A percentile compares a stretch with the other conserved stretches of the same genome.
phyloP scores from a whole-genome alignment of 495 filamentous ascomycete species.

The Ascobolus immersus region DNA sequence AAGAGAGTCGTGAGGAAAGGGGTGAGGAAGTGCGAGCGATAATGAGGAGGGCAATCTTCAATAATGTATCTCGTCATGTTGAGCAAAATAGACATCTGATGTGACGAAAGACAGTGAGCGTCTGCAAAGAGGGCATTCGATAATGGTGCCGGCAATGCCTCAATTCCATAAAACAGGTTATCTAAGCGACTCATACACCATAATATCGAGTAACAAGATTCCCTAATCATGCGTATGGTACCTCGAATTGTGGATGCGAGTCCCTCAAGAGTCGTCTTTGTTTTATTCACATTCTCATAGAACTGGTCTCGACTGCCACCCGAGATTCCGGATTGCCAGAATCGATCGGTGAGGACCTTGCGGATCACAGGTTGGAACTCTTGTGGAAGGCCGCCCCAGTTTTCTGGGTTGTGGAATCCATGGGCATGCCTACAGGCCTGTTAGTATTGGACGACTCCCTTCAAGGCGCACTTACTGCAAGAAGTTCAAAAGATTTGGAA shows the following conservation, averaged over 20 bases:
- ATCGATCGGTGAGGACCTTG: conserved; percentile 75
- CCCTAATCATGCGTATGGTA: conserved; percentile 63
- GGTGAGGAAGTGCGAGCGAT: conserved; percentile 58
- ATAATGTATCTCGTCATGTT: conserved; percentile 69
- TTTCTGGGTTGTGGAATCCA: conserved; percentile 69
- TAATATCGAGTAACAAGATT: conserved; percentile 77
- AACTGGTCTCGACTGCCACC: conserved; percentile 87
- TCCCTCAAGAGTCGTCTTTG: conserved; percentile 71
- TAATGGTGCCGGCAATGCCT: conserved; percentile 59
- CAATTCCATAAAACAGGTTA: conserved; percentile 66
- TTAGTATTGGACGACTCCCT: conserved; percentile 4
- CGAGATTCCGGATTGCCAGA: conserved; percentile 97
- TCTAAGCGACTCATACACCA: conserved; percentile 78
- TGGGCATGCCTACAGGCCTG: conserved; percentile 42
- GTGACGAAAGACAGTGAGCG: conserved; percentile 60
- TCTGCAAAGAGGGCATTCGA: conserved; percentile 65
- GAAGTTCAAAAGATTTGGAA: conserved; percentile 69
- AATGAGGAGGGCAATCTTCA: conserved; percentile 61
- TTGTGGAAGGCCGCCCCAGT: conserved; percentile 53
- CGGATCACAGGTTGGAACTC: conserved; percentile 57
- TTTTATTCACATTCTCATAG: conserved; percentile 68
- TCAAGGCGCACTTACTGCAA: conserved; percentile 30
- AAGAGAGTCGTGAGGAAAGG: conserved; percentile 64
- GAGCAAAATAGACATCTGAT: conserved; percentile 74
- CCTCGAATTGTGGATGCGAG: conserved; percentile 81